Percentiles rank a stretch among this genome's conserved stretches.
Conservation (phyloP, 192 early-diverging fungal species). For the Bifiguratus adelaidae region DNA sequence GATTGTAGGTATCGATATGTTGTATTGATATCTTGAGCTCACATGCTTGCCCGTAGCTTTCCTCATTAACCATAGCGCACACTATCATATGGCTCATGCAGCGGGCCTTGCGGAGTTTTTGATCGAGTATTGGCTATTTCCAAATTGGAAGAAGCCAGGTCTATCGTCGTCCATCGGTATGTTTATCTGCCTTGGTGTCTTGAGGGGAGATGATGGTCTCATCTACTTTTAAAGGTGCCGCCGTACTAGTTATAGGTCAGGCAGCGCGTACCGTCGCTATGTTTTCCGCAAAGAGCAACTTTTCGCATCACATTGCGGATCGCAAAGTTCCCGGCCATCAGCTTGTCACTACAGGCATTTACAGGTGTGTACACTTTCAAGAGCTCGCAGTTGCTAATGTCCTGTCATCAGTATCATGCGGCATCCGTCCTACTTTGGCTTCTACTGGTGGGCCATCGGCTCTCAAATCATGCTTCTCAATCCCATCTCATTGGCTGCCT, state of each 20-base stretch:
- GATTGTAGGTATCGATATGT: slow-evolving; percentile 42
- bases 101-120: slow-evolving; percentile 58
- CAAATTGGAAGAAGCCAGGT: slow-evolving; percentile 35
- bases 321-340: slow-evolving; percentile 58
- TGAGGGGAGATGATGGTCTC: not conserved
- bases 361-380: slow-evolving; percentile 36
- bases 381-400: not conserved
- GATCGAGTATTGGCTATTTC: slow-evolving; percentile 53
- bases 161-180: slow-evolving; percentile 28
- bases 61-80: slow-evolving; percentile 58
- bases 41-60: slow-evolving; percentile 39
- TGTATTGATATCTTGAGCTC: not conserved
- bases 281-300: slow-evolving; percentile 85
- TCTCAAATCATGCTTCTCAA: slow-evolving; percentile 74
- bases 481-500: slow-evolving; percentile 60
- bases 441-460: slow-evolving; percentile 83
- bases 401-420: slow-evolving; percentile 48
- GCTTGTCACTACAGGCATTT: slow-evolving; percentile 82
- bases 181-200: not conserved
- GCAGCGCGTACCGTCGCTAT: slow-evolving; percentile 71
- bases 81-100: slow-evolving; percentile 62
- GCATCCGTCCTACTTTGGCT: slow-evolving; percentile 93
- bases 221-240: slow-evolving; percentile 31
- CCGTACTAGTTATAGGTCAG: slow-evolving; percentile 60
- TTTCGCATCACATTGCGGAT: slow-evolving; percentile 71